A percentile compares a stretch with the other conserved stretches of the same genome.
Evolutionary conservation across 2,329 filamentous ascomycete genomes (phyloP).

Genomic region (Colletotrichum plurivorum): DNA sequence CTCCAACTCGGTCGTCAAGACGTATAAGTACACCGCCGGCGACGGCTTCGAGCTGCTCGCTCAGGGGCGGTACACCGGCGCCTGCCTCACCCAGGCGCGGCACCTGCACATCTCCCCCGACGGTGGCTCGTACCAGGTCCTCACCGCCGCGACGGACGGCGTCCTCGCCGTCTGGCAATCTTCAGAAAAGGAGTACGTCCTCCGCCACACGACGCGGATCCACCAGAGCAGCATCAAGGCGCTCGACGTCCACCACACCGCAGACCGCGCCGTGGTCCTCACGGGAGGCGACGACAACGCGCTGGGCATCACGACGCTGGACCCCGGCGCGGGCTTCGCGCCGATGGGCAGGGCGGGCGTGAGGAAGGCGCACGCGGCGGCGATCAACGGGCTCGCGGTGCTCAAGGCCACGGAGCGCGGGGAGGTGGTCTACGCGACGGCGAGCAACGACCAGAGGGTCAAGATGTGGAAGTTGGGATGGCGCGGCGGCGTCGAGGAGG

Average conservation of each 20-base stretch:
- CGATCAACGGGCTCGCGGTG: conserved; percentile 72
- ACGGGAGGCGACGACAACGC: conserved; percentile 93
- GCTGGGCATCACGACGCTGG: conserved; percentile 69
- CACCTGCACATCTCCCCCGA: conserved; percentile 52
- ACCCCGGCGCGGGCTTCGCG: conserved; percentile 43
- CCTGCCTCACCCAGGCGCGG: conserved; percentile 79
- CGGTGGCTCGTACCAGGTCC: conserved; percentile 54
- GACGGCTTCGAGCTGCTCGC: conserved; percentile 65
- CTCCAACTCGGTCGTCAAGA: conserved; percentile 85
- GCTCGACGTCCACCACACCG: conserved; percentile 60
- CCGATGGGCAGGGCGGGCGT: conserved; percentile 52
- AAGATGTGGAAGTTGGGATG: conserved; percentile 64
- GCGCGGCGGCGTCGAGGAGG: conserved; percentile 36
- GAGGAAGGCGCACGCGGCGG: conserved; percentile 77
- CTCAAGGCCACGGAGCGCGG: conserved; percentile 43
- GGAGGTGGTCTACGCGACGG: conserved; percentile 52
- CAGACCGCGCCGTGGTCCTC: conserved; percentile 66
- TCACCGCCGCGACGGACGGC: conserved; percentile 88
- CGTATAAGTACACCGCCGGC: conserved; percentile 63
- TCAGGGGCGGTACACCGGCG: conserved; percentile 74
- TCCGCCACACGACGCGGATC: conserved; percentile 59
- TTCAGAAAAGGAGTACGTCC: conserved; percentile 42
- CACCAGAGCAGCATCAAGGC: conserved; percentile 89
- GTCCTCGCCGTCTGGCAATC: conserved; percentile 73
- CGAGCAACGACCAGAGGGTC: conserved; percentile 74